Base-by-base conservation (phyloP, 2,329 filamentous ascomycete genomes). In the Cladosporium sp. region DNA sequence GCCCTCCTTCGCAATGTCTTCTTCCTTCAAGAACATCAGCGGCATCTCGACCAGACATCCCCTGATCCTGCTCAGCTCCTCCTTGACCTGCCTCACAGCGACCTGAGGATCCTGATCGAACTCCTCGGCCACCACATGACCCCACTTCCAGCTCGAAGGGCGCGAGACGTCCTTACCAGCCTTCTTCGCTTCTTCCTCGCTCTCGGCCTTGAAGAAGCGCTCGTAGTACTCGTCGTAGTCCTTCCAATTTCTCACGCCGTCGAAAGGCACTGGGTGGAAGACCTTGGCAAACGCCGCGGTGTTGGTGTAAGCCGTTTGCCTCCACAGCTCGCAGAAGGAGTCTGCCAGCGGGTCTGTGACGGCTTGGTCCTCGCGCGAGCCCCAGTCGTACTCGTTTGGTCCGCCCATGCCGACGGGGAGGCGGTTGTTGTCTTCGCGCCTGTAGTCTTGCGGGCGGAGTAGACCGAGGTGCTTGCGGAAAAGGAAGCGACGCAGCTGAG, bases 401-500 rank as follows among this genome's bases (percentile, higher is more conserved):
- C 55, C 63, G 2, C 83, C 81, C 0, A 82, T 77, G 21, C 85
- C 85, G 8, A 88, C 81, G 0, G 86, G 86, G 67, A 85, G 79
- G 70, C 80, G 88, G 74, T 88, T 88, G 29, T 81, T 78, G 60
- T 87, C 80, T 14, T 84, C 84, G 7, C 76, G 80, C 65, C 92
- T 86, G 66, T 89, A 83, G 21, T 88, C 82, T 75, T 97, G 92
- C 0, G 91, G 85, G 4, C 85, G 89, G 11, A 97, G 83, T 10
- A 97, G 84, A 52, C 94, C 94, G 1, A 97, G 85, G 75, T 97
- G 94, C 80, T 97, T 96, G 71, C 93, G 88, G 87, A 92, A 97
- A 68, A 97, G 86, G 75, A 93, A 88, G 40, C 93, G 87, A 26
- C 94, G 90, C 12, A 97, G 88, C 1, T 89, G 91, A 5, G 91